phyloP scores from a whole-genome alignment of 768 basidiomycete genomes.

The Mycena epipterygia region DNA sequence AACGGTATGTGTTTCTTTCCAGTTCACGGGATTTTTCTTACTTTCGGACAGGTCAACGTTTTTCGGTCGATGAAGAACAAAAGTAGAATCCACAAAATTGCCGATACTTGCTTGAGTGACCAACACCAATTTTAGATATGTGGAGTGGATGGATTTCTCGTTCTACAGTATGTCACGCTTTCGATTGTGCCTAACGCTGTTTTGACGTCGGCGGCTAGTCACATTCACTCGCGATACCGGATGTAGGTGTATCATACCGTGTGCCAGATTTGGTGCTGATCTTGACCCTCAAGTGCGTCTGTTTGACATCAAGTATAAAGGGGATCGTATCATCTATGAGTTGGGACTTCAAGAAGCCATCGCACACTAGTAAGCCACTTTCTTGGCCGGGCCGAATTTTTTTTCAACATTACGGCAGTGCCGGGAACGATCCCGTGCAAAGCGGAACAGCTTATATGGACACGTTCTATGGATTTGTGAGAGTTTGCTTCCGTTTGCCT shows the following conservation, averaged over 20 bases:
- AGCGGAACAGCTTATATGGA: constrained; percentile 66
- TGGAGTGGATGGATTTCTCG: constrained; percentile 42
- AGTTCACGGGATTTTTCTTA: constrained; percentile 1
- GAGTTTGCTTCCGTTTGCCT: constrained; percentile 15
- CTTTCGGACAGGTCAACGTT: constrained; percentile 26
- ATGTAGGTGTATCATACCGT: constrained; percentile 33
- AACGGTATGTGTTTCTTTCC: constrained; percentile 11
- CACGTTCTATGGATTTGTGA: constrained; percentile 37
- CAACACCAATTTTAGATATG: constrained; percentile 24
- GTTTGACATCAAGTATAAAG: constrained; percentile 48
- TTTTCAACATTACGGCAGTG: constrained; percentile 37
- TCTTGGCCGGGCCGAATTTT: background rate
- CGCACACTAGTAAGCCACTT: constrained; percentile 22
- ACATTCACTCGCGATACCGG: constrained; percentile 70
- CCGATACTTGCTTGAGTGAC: background rate
- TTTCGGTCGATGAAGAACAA: constrained; percentile 31
- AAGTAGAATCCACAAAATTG: background rate
- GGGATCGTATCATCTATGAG: constrained; percentile 68
- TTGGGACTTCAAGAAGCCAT: constrained; percentile 44
- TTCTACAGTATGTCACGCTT: constrained; percentile 32
- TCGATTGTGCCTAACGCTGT: background rate
- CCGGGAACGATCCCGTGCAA: constrained; percentile 67
- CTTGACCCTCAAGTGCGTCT: constrained; percentile 14
- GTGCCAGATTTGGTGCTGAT: constrained; percentile 51
- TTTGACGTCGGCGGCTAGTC: constrained; percentile 46